Evolutionary conservation across 2,329 filamentous ascomycete genomes (phyloP).

Genomic region (Diaporthe citrichinensis): DNA sequence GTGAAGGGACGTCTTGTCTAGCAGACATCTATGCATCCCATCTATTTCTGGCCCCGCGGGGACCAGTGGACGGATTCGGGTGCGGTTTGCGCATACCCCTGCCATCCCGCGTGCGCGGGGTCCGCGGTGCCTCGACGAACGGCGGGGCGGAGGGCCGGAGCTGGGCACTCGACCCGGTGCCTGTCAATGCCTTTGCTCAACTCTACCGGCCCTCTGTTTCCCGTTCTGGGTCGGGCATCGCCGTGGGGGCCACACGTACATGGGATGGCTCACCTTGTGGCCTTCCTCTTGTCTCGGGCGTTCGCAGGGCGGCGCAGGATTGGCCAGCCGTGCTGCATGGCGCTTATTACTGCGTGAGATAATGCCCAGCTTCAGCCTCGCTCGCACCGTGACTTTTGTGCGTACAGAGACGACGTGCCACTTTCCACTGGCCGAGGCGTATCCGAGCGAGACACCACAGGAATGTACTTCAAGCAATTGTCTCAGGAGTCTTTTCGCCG

Average conservation of each 20-base stretch:
- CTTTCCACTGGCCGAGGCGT: not conserved
- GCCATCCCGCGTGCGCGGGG: not conserved
- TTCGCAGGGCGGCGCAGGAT: not conserved
- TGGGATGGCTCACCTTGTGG: not conserved
- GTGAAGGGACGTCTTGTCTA: not conserved
- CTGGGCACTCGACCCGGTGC: conserved; percentile 7
- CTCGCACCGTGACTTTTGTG: not conserved
- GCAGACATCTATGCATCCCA: not conserved
- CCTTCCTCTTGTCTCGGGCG: not conserved
- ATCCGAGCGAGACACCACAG: not conserved
- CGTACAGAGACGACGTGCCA: not conserved
- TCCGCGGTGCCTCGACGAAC: not conserved
- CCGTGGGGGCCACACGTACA: not conserved
- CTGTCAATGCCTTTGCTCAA: conserved; percentile 22
- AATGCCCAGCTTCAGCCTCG: conserved; percentile 1
- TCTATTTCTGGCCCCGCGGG: conserved; percentile 8
- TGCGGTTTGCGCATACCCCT: not conserved
- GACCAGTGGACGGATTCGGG: not conserved
- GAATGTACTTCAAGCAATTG: not conserved
- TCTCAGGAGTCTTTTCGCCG: not conserved
- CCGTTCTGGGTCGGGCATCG: conserved; percentile 1
- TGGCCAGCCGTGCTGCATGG: not conserved
- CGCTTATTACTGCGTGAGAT: not conserved
- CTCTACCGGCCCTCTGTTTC: conserved; percentile 1
- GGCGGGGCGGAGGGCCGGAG: conserved; percentile 26